Evolutionary conservation across 306 rosid genomes (phyloP).

Genomic region (Betula pendula): DNA sequence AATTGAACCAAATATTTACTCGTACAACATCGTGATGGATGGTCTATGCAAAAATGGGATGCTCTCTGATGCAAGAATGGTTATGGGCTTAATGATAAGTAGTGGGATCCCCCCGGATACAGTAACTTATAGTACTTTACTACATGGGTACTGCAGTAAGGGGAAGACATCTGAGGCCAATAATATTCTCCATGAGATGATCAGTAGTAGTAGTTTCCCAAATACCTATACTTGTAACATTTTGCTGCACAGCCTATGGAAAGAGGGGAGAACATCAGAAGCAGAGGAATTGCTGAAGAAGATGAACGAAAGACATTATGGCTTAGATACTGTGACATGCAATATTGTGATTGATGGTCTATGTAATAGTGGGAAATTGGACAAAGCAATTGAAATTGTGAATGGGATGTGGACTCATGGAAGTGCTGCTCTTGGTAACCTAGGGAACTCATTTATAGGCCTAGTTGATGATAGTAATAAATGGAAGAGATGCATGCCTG

Average conservation of each 20-base stretch:
- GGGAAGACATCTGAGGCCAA: conserved; percentile 76
- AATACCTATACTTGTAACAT: conserved; percentile 83
- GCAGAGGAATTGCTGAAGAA: conserved; percentile 75
- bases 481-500: conserved; percentile 66
- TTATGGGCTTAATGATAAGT: conserved; percentile 58
- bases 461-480: conserved; percentile 49
- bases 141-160: conserved; percentile 75
- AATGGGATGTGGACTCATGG: conserved; percentile 86
- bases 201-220: conserved; percentile 58
- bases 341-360: conserved; percentile 82
- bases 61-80: conserved; percentile 70
- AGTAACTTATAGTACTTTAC: conserved; percentile 68
- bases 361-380: conserved; percentile 76
- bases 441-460: conserved; percentile 46
- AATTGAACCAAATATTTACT: conserved; percentile 57
- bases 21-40: conserved; percentile 73
- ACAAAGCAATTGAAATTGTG: conserved; percentile 76
- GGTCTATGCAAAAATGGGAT: conserved; percentile 72
- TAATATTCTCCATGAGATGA: conserved; percentile 72
- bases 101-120: conserved; percentile 62
- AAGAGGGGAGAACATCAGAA: conserved; percentile 73
- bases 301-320: conserved; percentile 75
- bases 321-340: conserved; percentile 77
- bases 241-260: conserved; percentile 86
- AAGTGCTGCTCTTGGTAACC: conserved; percentile 48